These are phyloP conservation scores for Bidens hawaiensis DNA, from an alignment of 140 eudicot species.

Conservation along the genomic window DNA sequence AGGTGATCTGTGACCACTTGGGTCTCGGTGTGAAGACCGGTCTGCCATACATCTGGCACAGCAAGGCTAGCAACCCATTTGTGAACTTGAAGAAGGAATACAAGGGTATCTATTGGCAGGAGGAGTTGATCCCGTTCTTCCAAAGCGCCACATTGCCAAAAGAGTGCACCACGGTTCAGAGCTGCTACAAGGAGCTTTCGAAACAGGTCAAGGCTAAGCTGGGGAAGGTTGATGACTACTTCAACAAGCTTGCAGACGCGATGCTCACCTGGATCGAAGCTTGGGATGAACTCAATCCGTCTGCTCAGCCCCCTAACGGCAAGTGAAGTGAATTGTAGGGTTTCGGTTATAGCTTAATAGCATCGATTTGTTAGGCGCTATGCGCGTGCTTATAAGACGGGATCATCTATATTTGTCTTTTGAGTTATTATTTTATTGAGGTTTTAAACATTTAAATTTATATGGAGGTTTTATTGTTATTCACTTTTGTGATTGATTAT, in stretches of 20 bases:
- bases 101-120: constrained; percentile 57
- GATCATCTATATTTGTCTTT: constrained; percentile 10
- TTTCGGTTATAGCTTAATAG: constrained; percentile 12
- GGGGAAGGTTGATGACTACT: constrained; percentile 41
- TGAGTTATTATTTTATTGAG: constrained; percentile 2
- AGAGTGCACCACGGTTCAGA: constrained; percentile 47
- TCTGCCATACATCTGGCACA: constrained; percentile 52
- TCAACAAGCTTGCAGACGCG: constrained; percentile 45
- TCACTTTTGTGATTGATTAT: constrained; percentile 1
- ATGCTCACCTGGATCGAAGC: constrained; percentile 57
- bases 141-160: constrained; percentile 33
- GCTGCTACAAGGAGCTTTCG: constrained; percentile 48
- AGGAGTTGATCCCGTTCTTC: constrained; percentile 51
- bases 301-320: constrained; percentile 20
- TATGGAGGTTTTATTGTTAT: constrained; percentile 11
- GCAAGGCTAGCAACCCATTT: constrained; percentile 52
- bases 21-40: constrained; percentile 47
- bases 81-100: constrained; percentile 48
- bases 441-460: constrained; percentile 9
- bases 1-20: constrained; percentile 53
- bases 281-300: constrained; percentile 52
- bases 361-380: constrained; percentile 17
- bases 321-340: constrained; percentile 23
- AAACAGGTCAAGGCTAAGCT: constrained; percentile 53
- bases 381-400: background rate